Conservation (phyloP, 1,284 basidiomycete species). For the Puccinia sorghi region DNA sequence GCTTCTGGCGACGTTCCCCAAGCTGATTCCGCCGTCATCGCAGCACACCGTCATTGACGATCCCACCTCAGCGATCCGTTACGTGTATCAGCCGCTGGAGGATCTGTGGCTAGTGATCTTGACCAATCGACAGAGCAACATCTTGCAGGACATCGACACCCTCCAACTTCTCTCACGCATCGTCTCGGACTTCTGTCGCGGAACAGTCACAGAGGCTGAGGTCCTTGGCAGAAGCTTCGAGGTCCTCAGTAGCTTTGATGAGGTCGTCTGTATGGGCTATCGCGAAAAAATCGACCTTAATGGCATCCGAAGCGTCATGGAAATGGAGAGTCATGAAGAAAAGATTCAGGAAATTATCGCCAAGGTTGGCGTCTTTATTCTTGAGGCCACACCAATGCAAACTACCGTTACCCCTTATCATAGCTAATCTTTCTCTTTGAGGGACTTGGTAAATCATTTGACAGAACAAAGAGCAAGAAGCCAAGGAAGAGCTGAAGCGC, state of each 20-base stretch:
- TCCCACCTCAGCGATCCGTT: slow-evolving; percentile 75
- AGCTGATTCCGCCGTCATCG: slow-evolving; percentile 91
- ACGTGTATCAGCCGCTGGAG: slow-evolving; percentile 97
- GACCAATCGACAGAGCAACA: slow-evolving; percentile 97
- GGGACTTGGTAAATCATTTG: neutral
- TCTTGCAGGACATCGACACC: slow-evolving; percentile 96
- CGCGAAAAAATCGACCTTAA: slow-evolving; percentile 87
- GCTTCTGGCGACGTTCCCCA: slow-evolving; percentile 93
- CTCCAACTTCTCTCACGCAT: slow-evolving; percentile 90
- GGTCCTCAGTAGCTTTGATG: slow-evolving; percentile 91
- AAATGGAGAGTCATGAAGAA: slow-evolving; percentile 99
- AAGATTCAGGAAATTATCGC: slow-evolving; percentile 99
- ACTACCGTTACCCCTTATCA: neutral
- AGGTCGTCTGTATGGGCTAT: slow-evolving; percentile 91
- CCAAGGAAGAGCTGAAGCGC: slow-evolving; percentile 97
- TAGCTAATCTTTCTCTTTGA: neutral
- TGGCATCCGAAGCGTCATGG: slow-evolving; percentile 87
- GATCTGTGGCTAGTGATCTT: slow-evolving; percentile 97
- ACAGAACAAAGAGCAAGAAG: slow-evolving; percentile 97
- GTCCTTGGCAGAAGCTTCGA: slow-evolving; percentile 92
- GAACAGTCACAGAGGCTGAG: slow-evolving; percentile 80
- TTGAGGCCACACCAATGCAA: neutral
- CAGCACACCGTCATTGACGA: slow-evolving; percentile 92
- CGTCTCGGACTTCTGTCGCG: slow-evolving; percentile 79
- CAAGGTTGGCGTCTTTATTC: slow-evolving; percentile 64